These are phyloP conservation scores for Chrysanthemum lavandulifolium DNA, from an alignment of 129 eudicot genomes.

Conservation along the genomic window DNA sequence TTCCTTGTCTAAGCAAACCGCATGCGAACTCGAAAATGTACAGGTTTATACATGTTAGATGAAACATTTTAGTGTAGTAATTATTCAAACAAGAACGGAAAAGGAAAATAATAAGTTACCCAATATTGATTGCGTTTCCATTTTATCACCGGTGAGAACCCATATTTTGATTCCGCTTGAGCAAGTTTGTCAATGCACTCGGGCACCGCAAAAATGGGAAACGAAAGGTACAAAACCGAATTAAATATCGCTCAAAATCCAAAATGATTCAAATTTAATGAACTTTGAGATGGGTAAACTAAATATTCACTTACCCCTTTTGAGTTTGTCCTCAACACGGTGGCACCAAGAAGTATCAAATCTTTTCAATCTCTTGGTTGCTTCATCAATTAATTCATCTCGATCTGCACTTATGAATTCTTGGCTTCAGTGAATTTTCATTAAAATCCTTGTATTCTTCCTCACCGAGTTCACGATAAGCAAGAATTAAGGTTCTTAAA, in stretches of 20 bases:
- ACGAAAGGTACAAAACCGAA: background rate
- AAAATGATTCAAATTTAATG: slow-evolving; percentile 5
- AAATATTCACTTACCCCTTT: slow-evolving; percentile 57
- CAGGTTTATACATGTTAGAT: slow-evolving; percentile 19
- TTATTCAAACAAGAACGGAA: background rate
- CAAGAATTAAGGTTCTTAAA: slow-evolving; percentile 79
- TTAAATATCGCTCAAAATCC: slow-evolving; percentile 2
- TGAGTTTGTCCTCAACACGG: slow-evolving; percentile 95
- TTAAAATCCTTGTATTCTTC: slow-evolving; percentile 61
- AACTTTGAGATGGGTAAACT: slow-evolving; percentile 7
- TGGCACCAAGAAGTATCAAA: slow-evolving; percentile 91
- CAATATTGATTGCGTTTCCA: slow-evolving; percentile 98
- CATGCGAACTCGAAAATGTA: slow-evolving; percentile 64
- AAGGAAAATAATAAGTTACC: slow-evolving; percentile 37
- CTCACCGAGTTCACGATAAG: slow-evolving; percentile 65
- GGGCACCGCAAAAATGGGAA: slow-evolving; percentile 47
- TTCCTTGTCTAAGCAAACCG: slow-evolving; percentile 94
- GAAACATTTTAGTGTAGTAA: background rate
- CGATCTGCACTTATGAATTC: slow-evolving; percentile 72
- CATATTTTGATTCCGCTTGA: slow-evolving; percentile 96
- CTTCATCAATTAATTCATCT: slow-evolving; percentile 66
- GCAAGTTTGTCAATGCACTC: slow-evolving; percentile 98
- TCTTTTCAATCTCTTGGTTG: slow-evolving; percentile 65
- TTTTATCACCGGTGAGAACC: slow-evolving; percentile 97
- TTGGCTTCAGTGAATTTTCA: slow-evolving; percentile 65